Conservation (phyloP, 306 rosid species). For the Amphicarpaea edgeworthii region DNA sequence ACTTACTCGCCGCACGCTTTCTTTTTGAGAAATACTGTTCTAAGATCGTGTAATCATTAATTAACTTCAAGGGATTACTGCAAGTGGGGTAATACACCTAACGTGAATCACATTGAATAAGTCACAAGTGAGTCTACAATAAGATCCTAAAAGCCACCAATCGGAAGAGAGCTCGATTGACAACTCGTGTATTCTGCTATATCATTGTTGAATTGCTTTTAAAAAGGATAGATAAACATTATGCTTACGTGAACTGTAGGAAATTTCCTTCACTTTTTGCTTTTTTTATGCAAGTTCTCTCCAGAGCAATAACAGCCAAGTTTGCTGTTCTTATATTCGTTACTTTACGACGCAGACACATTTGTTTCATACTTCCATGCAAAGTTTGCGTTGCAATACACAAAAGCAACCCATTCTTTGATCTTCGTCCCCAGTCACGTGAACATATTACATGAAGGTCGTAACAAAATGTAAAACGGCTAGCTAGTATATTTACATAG, state of each 20-base stretch:
- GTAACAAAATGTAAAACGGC: too few relatives aligned
- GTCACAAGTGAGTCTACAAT: not conserved
- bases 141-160: not conserved
- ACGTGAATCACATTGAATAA: not conserved
- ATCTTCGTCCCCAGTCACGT: not conserved
- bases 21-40: not conserved
- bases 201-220: not conserved
- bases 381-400: not conserved
- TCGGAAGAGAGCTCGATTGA: not conserved
- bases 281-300: not conserved
- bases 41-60: not conserved
- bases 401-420: not conserved
- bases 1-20: not conserved
- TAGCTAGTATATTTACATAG: too few relatives aligned
- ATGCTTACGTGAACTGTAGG: conserved; percentile 35
- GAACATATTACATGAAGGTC: not conserved
- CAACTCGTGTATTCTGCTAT: not conserved
- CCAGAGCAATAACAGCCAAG: too few relatives aligned
- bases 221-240: conserved; percentile 20
- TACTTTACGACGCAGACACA: conserved; percentile 30
- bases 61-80: not conserved
- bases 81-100: not conserved
- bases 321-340: not conserved
- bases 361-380: not conserved
- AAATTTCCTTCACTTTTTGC: conserved; percentile 28